Evolutionary conservation across 164 flowering plant species (phyloP).

Genomic region (Nelumbo lutea): DNA sequence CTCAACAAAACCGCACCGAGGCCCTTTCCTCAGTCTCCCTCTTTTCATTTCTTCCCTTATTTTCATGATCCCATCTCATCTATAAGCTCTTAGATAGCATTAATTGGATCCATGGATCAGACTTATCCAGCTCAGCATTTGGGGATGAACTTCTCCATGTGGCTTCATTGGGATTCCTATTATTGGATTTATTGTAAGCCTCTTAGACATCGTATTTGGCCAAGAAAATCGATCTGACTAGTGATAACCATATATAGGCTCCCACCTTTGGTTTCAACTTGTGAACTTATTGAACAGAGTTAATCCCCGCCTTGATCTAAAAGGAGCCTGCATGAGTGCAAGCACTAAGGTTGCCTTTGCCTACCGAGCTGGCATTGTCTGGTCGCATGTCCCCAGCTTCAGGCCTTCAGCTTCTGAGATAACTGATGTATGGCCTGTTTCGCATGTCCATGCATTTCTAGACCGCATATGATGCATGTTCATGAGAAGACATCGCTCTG

Average conservation of each 20-base stretch:
- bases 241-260: constrained; percentile 16
- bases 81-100: constrained; percentile 24
- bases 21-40: constrained; percentile 19
- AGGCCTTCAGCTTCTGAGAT: constrained; percentile 9
- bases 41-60: constrained; percentile 30
- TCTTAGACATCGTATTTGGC: constrained; percentile 24
- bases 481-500: constrained; percentile 23
- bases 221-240: constrained; percentile 30
- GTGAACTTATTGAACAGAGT: constrained; percentile 13
- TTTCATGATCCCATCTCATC: constrained; percentile 25
- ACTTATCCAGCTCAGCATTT: constrained; percentile 26
- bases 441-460: constrained; percentile 27
- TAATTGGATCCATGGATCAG: constrained; percentile 23
- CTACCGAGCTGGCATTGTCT: constrained; percentile 22
- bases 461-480: constrained; percentile 28
- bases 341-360: constrained; percentile 28
- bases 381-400: constrained; percentile 14
- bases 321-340: constrained; percentile 29
- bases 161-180: constrained; percentile 25
- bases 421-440: constrained; percentile 17
- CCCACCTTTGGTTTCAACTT: constrained; percentile 20
- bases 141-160: constrained; percentile 25
- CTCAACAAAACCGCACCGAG: constrained; percentile 29
- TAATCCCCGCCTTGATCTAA: constrained; percentile 19
- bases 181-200: constrained; percentile 19